These are phyloP conservation scores for Penicillium fuscoglaucum DNA, from an alignment of 2,329 filamentous ascomycete genomes.

Conservation along the genomic window DNA sequence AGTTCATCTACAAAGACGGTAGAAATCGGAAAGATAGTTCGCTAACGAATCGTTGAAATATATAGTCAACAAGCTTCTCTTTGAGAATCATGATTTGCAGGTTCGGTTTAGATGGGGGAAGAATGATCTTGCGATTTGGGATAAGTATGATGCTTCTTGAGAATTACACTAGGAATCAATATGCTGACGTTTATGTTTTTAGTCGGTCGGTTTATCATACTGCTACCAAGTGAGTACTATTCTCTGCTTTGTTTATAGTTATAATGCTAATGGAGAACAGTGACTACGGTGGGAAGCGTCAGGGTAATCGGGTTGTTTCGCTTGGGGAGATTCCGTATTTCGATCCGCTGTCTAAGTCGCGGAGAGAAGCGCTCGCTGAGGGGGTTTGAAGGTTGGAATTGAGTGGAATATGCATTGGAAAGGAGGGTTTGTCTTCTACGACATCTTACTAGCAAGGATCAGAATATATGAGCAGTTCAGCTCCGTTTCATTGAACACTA, in stretches of 20 bases:
- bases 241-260: neutral
- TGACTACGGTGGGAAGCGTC: neutral
- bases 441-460: neutral
- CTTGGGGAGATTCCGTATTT: neutral
- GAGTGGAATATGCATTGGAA: no score
- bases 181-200: neutral
- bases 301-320: neutral
- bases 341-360: neutral
- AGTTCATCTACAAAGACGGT: no score
- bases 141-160: neutral
- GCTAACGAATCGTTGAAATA: neutral
- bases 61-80: neutral
- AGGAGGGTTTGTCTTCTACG: neutral
- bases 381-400: neutral
- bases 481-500: constrained; percentile 12
- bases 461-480: constrained; percentile 1
- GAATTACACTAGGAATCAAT: neutral
- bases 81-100: neutral
- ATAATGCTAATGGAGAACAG: neutral
- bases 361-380: neutral
- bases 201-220: neutral
- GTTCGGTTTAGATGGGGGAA: neutral
- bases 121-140: neutral
- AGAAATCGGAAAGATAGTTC: neutral
- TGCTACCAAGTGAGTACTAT: neutral